Base-by-base conservation (phyloP, 2,329 filamentous ascomycete genomes). In the Fusarium denticulatum region DNA sequence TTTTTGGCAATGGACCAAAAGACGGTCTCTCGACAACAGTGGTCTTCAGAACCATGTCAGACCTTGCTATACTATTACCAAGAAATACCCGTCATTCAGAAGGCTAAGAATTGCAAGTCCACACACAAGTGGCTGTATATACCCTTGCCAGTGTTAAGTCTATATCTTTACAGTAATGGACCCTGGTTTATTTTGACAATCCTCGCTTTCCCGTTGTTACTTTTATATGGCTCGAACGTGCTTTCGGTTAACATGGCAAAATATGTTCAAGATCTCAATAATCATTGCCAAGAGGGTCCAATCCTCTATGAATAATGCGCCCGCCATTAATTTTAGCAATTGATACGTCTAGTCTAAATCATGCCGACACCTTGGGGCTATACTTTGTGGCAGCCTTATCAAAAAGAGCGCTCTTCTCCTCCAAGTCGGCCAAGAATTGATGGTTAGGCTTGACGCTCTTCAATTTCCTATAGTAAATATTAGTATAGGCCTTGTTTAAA, bases 361-460 rank as follows among this genome's bases (percentile, higher is more conserved):
- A 83, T 69, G 88, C 87, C 69, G 91, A 87, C 71, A 94, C 94
- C 86, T 96, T 97, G 39, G 95, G 89, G 74, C 90, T 92, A 83
- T 96, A 98, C 85, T 97, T 98, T 32, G 90, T 87, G 26, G 93
- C 94, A 18, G 95, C 95, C 78, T 91, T 91, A 82, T 97, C 94
- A 80, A 98, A 98, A 65, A 95, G 84, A n/a, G 87, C 89, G 81
- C 91, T 94, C 91, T 97, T 98, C 83, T 94, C 94, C 78, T 91
- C 88, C 76, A 97, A 84, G 77, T 97, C 95, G 45, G 83, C 81
- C 64, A 98, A 82, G 70, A 96, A 86, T 39, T 89, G 84, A 82
- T 98, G 95, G 60, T 91, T 83, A 32, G 92, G 88, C 60, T 92
- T 88, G 22, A 85, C 84, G 59, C 87, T 88, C 81, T 89, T 84